Evolutionary conservation across 345 rosid genomes (phyloP), one percentile per base, ranked within the genome.

Genomic region (Adansonia digitata): DNA sequence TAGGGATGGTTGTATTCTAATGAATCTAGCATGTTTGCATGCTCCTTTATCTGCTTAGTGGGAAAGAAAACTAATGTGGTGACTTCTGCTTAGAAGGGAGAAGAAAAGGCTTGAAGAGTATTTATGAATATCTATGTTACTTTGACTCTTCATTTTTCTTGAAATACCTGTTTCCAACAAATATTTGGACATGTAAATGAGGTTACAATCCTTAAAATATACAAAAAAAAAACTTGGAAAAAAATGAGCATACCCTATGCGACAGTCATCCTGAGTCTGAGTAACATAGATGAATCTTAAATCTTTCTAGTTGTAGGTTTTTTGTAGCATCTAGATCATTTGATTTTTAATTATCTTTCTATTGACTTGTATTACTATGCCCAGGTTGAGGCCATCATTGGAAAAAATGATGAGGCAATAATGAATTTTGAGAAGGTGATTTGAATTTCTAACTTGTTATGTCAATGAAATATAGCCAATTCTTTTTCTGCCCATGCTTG

Each of bases 361-460:
- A 53, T 75, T 76, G 74, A 80, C 72, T 81, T 78, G 57, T n/a
- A n/a, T 46, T 67, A 14, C 65, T 48, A 67, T 84, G 73, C 82
- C 52, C 75, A 95, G 99, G 89, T 92, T 74, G 97, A 93, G 82
- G 98, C 99, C 82, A 95, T 95, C 80, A 85, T 82, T 76, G 99
- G 98, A 68, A 95, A 95, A 88, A 93, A 82, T 45, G 97, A 95
- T 35, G 98, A 91, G 69, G 99, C 99, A 59, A 82, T 91, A 77
- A 81, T 83, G 87, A 89, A 89, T 79, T 95, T 95, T 74, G 98
- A 95, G 77, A 95, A 93, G 99, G 98, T 95, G 69, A 66, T 42
- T 56, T 52, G 69, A 64, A 56, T 52, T 26, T 67, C 48, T 52
- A 37, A 15, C 17, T 51, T 76, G 5, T 80, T 69, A 55, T 34